Conservation (phyloP, 306 rosid species). For the Pterocarpus santalinus region DNA sequence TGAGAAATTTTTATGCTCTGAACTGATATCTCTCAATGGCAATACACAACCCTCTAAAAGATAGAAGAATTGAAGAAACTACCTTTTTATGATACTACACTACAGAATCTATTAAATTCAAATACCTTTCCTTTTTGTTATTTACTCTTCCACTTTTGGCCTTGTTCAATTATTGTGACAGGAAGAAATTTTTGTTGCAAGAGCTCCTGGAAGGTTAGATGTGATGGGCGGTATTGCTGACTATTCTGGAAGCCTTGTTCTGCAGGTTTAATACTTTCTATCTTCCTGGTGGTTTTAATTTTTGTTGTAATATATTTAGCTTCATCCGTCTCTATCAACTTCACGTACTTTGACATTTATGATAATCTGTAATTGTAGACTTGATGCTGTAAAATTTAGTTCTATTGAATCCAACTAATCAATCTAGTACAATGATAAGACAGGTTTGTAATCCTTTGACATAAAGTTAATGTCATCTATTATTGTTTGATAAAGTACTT, state of each 20-base stretch:
- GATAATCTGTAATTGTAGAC: constrained; percentile 9
- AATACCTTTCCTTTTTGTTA: constrained; percentile 12
- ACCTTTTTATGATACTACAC: neutral
- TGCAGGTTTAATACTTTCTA: constrained; percentile 69
- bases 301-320: constrained; percentile 34
- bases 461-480: neutral
- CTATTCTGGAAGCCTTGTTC: constrained; percentile 98
- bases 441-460: too few species aligned
- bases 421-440: too few species aligned
- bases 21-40: constrained; percentile 28
- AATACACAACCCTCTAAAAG: constrained; percentile 19
- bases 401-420: neutral
- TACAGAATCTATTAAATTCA: constrained; percentile 22
- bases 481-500: neutral
- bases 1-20: constrained; percentile 2
- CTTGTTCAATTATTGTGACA: constrained; percentile 46
- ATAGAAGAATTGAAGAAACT: constrained; percentile 34
- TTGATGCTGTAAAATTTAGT: constrained; percentile 2
- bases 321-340: constrained; percentile 7
- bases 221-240: constrained; percentile 99
- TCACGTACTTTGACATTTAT: constrained; percentile 19
- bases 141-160: constrained; percentile 27
- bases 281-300: constrained; percentile 24
- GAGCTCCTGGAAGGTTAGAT: constrained; percentile 99
- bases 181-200: constrained; percentile 92